Evolutionary conservation across 1,284 basidiomycete species (phyloP), one percentile per base, ranked within the genome.

Genomic region (Anthracocystis walkeri): DNA sequence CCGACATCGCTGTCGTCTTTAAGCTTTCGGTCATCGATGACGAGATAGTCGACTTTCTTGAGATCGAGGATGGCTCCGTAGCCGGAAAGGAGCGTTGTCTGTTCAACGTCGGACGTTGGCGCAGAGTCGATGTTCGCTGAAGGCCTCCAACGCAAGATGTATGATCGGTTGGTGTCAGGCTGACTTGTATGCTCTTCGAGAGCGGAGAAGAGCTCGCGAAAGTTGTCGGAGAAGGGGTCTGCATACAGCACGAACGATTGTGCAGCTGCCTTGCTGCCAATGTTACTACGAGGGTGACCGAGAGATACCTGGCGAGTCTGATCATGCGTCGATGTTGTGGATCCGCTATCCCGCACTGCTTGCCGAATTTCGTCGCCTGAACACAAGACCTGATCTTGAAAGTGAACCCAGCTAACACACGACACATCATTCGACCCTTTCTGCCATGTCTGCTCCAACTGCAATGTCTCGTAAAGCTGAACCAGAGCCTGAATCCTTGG

Each of bases 31-130:
- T 85, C 83, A 56, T 85, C 83, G 27, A 98, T 88, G 3, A 93
- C 94, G 16, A 98, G 89, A 83, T 99, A 99, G 84, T 99, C 96
- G 87, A 91, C 97, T 87, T 96, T 97, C 88, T 99, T 99, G 78
- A 99, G 87, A 79, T 97, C 94, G 60, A 99, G 88, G 29, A 92
- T 89, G 7, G 95, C 94, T 4, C 95, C 95, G 79, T 94, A 99
- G 7, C 96, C 95, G 7, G 92, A 90, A 5, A 98, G 87, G 69
- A 55, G 49, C 11, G 56, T 58, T 3, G 62, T 45, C n/a, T 27
- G n/a, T 7, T 66, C 53, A 40, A n/a, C 41, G 11, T 42, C 29
- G 7, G 53, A 25, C 2, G 3, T 4, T n/a, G 18, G 14, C 5
- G 42, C 18, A 0, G n/a, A 29, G 21, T 38, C 21, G 7, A 4